Evolutionary conservation across 306 rosid species (phyloP).

Genomic region (Citrullus mucosospermus): DNA sequence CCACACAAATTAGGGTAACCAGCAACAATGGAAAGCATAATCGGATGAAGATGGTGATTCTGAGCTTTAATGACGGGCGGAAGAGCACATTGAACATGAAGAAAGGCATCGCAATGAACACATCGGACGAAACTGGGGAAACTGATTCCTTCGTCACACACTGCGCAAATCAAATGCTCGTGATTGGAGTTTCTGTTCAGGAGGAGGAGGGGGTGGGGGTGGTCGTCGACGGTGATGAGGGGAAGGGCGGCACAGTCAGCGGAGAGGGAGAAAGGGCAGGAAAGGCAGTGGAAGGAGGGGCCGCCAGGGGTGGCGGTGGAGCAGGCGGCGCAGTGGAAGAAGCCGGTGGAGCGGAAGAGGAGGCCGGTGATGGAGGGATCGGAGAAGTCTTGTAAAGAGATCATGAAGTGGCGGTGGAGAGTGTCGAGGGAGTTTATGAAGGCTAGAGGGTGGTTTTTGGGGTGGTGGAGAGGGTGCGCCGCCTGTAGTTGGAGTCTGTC

Average conservation of each 20-base stretch:
- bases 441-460: not conserved
- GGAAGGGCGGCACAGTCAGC: not conserved
- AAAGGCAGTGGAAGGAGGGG: not conserved
- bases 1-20: not conserved
- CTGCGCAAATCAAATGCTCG: not conserved
- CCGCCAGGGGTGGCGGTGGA: not conserved
- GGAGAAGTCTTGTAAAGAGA: not conserved
- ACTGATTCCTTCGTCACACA: not conserved
- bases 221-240: not conserved
- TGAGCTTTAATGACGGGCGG: not conserved
- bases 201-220: slow-evolving; percentile 1
- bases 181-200: not conserved
- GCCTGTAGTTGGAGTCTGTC: not conserved
- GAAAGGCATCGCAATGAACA: not conserved
- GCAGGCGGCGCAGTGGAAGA: not conserved
- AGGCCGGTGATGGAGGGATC: not conserved
- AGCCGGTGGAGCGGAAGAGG: not conserved
- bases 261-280: not conserved
- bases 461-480: not conserved
- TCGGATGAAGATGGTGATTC: not conserved
- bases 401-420: not conserved
- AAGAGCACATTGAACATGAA: not conserved
- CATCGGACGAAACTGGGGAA: not conserved
- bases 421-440: slow-evolving; percentile 1
- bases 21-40: not conserved